Conservation (phyloP, 1,284 basidiomycete genomes). For the Rhodotorula mucilaginosa region DNA sequence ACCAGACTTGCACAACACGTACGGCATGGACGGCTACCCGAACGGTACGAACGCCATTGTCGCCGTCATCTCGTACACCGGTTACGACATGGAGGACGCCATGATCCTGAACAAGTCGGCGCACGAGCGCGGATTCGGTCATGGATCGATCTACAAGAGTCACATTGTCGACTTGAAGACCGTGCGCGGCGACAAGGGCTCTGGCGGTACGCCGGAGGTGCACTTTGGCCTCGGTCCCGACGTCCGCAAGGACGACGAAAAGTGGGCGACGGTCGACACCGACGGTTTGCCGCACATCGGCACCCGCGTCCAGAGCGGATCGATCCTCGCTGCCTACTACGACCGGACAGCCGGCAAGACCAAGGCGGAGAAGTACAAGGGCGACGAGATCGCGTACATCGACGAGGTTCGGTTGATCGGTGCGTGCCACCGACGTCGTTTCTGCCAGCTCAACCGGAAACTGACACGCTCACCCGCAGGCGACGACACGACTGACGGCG, state of each 20-base stretch:
- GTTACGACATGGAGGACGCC: constrained; percentile 99
- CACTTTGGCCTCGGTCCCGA: constrained; percentile 85
- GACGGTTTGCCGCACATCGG: constrained; percentile 88
- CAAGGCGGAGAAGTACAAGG: constrained; percentile 91
- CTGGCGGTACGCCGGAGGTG: constrained; percentile 41
- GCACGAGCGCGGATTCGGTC: constrained; percentile 95
- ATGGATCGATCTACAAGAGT: constrained; percentile 96
- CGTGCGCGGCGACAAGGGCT: constrained; percentile 57
- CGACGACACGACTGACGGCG: constrained; percentile 77
- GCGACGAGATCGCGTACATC: constrained; percentile 86
- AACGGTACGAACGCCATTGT: constrained; percentile 98
- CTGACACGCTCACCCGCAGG: constrained; percentile 54
- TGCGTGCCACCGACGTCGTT: constrained; percentile 47
- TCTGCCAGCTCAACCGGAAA: not conserved
- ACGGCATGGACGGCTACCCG: constrained; percentile 97
- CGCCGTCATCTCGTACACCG: constrained; percentile 98
- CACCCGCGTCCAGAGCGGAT: constrained; percentile 66
- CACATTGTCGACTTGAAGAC: constrained; percentile 89
- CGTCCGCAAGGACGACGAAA: constrained; percentile 60
- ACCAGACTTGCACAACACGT: constrained; percentile 86
- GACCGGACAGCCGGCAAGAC: constrained; percentile 84
- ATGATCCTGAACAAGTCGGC: constrained; percentile 99
- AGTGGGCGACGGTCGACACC: constrained; percentile 67
- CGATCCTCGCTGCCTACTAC: constrained; percentile 77
- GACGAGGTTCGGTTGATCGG: constrained; percentile 91